A percentile compares a stretch with the other conserved stretches of the same genome.
Conservation (phyloP, 345 rosid species). For the Brassica carinata region DNA sequence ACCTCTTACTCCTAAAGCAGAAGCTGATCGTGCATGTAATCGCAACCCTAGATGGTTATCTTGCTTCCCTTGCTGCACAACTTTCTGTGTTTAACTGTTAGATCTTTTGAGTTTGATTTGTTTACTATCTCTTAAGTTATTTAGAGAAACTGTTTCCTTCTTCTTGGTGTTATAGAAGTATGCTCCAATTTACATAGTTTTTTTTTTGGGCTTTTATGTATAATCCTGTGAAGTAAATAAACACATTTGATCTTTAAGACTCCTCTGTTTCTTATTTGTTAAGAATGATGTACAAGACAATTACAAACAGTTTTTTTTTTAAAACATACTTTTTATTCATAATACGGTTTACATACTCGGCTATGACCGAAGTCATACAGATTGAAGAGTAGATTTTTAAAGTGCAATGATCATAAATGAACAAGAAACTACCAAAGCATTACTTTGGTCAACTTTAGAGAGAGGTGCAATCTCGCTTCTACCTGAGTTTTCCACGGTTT, state of each 20-base stretch:
- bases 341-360: too few species aligned
- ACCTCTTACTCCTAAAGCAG: conserved; percentile 1
- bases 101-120: not conserved
- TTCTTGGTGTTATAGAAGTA: not conserved
- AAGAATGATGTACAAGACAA: not conserved
- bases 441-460: too few species aligned
- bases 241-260: not conserved
- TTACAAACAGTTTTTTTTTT: too few species aligned
- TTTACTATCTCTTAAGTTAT: not conserved
- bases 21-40: not conserved
- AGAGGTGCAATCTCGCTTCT: too few species aligned
- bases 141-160: not conserved
- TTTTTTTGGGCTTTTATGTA: not conserved
- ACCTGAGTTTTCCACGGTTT: too few species aligned
- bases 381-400: too few species aligned
- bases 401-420: too few species aligned
- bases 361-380: too few species aligned
- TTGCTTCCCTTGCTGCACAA: conserved; percentile 1
- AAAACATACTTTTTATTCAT: too few species aligned
- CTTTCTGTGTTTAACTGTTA: not conserved
- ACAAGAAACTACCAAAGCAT: too few species aligned
- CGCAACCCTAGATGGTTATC: not conserved
- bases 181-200: not conserved
- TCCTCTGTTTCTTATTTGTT: not conserved
- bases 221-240: not conserved